Percentiles rank a stretch among this genome's conserved stretches.
Evolutionary conservation across 164 flowering plant species (phyloP).

Genomic region (Buxus sempervirens): DNA sequence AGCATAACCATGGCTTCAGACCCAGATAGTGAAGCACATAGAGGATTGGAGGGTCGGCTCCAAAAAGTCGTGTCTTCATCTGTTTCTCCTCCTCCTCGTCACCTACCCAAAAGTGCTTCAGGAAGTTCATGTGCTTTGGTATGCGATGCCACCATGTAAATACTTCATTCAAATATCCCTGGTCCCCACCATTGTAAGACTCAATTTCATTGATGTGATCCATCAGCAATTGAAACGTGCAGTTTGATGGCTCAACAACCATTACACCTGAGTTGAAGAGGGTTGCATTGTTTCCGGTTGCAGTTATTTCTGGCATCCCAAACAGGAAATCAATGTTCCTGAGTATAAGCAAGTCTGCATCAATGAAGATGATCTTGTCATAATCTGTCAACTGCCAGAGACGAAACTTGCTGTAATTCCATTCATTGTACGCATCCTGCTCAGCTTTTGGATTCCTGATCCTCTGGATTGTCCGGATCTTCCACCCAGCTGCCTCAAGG

Average conservation of each 20-base stretch:
- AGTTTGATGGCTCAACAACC: constrained; percentile 84
- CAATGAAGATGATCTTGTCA: constrained; percentile 70
- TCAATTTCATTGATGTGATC: constrained; percentile 80
- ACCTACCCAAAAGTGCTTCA: constrained; percentile 87
- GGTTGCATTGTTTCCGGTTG: constrained; percentile 58
- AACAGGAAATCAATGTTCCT: constrained; percentile 73
- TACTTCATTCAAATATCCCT: constrained; percentile 84
- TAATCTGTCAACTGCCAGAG: constrained; percentile 91
- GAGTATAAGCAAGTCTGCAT: constrained; percentile 58
- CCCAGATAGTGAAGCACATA: constrained; percentile 90
- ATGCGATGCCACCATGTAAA: constrained; percentile 98
- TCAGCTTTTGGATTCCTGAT: constrained; percentile 75
- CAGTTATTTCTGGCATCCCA: constrained; percentile 59
- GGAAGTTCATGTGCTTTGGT: constrained; percentile 87
- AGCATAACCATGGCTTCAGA: constrained; percentile 87
- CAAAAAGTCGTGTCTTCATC: too few relatives aligned
- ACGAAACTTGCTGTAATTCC: constrained; percentile 93
- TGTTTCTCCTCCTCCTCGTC: constrained; percentile 67
- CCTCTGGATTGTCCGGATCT: constrained; percentile 47
- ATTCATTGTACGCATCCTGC: constrained; percentile 64
- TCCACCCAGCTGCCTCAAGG: constrained; percentile 74
- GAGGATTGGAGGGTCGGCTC: constrained; percentile 87
- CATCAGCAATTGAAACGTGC: constrained; percentile 82
- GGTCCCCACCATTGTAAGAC: constrained; percentile 95
- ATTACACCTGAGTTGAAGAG: constrained; percentile 74